phyloP scores from a whole-genome alignment of 225 moss, liverwort and hornwort genomes.

The Pleurozium schreberi region DNA sequence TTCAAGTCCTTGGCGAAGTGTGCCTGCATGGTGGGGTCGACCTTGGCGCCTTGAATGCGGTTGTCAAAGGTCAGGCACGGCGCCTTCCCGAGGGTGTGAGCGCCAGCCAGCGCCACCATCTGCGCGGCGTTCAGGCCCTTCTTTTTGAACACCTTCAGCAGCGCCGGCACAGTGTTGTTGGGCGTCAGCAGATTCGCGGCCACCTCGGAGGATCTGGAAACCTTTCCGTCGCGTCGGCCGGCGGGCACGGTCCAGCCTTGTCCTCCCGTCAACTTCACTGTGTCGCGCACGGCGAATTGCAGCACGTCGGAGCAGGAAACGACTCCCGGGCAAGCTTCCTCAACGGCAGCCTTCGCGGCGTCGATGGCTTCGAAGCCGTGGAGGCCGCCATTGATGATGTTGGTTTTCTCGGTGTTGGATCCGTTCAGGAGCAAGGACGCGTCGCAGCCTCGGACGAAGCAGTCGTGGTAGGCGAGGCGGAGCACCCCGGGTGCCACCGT shows the following conservation, averaged over 20 bases:
- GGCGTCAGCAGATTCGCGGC: conserved; percentile 22
- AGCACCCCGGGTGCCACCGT: conserved; percentile 7
- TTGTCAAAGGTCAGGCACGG: background rate
- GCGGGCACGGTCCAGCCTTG: conserved; percentile 34
- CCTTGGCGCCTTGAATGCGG: background rate
- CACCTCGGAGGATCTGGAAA: conserved; percentile 35
- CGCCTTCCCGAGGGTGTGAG: conserved; percentile 10
- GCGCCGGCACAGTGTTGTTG: conserved; percentile 1
- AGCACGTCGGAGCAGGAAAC: conserved; percentile 58
- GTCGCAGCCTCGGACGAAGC: conserved; percentile 36
- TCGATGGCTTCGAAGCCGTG: conserved; percentile 24
- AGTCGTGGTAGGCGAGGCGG: conserved; percentile 17
- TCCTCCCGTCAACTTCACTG: conserved; percentile 21
- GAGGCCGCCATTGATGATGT: conserved; percentile 7
- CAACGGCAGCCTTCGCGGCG: conserved; percentile 48
- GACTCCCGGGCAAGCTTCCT: conserved; percentile 42
- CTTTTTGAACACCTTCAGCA: conserved; percentile 16
- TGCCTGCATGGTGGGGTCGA: background rate
- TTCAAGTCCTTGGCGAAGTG: background rate
- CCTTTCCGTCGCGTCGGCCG: conserved; percentile 42
- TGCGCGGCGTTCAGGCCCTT: conserved; percentile 48
- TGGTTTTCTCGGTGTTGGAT: conserved; percentile 5
- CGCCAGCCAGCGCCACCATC: conserved; percentile 38
- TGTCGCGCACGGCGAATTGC: conserved; percentile 24
- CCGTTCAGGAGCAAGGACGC: conserved; percentile 39